Evolutionary conservation across 345 rosid species (phyloP), one percentile per base, ranked within the genome.

Genomic region (Schrenkiella parvula): DNA sequence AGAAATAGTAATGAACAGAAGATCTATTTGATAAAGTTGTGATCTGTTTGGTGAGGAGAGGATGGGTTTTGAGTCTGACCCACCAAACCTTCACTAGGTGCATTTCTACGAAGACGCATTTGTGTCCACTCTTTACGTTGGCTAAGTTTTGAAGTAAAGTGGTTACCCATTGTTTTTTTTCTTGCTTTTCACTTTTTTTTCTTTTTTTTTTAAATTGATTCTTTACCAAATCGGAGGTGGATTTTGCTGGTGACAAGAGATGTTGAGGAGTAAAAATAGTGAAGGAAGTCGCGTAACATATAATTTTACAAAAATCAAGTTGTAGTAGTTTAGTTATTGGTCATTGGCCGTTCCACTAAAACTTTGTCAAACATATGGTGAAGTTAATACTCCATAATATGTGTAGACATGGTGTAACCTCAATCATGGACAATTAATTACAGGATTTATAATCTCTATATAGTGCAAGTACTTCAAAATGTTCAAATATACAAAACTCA

Each of bases 401-500:
- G 38, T 17, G 37, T 54, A 43, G 5, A 9, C 18, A n/a, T 44
- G 31, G 43, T 39, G 17, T 39, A 12, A 38, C 32, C 19, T 28
- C 44, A 58, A 2, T 60, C 41, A 28, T 28, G 29, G 29, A 22
- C n/a, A n/a, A n/a, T n/a, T 41, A 50, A 37, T 12, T 18, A 37
- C 60, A 51, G 29, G 53, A 15, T 72, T 42, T 6, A 51, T 19
- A 34, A 9, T 46, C 37, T 18, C 34, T 55, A 60, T 23, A 58
- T 7, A 3, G 17, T 11, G 17, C 6, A 43, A 12, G 11, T 35
- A 4, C 28, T n/a, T n/a, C n/a, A n/a, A n/a, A 53, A 43, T 15
- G 47, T 25, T n/a, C 34, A 55, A 41, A 60, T 60, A 52, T 68
- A 52, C 74, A 68, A 32, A 74, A 58, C 46, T n/a, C n/a, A n/a